phyloP scores from a whole-genome alignment of 495 filamentous ascomycete species.

The Clohesyomyces aquaticus region DNA sequence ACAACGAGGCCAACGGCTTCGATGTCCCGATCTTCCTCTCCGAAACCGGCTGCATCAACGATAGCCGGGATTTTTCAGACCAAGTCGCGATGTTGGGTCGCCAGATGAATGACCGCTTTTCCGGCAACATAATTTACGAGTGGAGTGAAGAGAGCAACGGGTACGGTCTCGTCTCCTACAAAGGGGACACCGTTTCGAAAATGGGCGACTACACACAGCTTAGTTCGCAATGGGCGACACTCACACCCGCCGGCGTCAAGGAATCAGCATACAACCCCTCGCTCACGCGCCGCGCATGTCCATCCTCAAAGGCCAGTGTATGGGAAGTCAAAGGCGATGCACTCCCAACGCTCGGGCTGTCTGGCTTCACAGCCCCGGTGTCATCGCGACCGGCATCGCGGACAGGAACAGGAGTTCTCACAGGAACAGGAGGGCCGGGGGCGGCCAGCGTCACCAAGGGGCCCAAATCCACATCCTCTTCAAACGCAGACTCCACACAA shows the following conservation, averaged over 20 bases:
- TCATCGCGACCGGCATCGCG: conserved; percentile 12
- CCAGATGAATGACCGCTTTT: conserved; percentile 29
- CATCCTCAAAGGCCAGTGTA: conserved; percentile 2
- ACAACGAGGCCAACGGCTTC: conserved; percentile 17
- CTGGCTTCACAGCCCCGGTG: conserved; percentile 14
- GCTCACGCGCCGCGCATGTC: conserved; percentile 13
- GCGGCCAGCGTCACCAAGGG: neutral
- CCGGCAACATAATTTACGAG: conserved; percentile 35
- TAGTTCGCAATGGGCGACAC: conserved; percentile 14
- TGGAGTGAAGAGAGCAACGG: conserved; percentile 19
- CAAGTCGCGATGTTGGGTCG: conserved; percentile 27
- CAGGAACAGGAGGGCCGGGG: neutral
- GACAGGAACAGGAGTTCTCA: neutral
- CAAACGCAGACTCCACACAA: neutral
- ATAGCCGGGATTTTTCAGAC: conserved; percentile 3
- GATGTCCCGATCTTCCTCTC: conserved; percentile 30
- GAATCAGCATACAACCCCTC: conserved; percentile 12
- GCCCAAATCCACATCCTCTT: neutral
- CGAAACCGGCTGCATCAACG: conserved; percentile 24
- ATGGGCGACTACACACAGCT: conserved; percentile 19
- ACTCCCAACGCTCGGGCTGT: conserved; percentile 14
- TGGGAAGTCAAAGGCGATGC: conserved; percentile 9
- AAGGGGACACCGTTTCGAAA: neutral
- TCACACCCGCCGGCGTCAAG: conserved; percentile 24
- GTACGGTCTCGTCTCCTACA: conserved; percentile 26